Evolutionary conservation across 1,139 yeast species (phyloP), one percentile per base, ranked within the genome.

Genomic region (Geotrichum reessii): DNA sequence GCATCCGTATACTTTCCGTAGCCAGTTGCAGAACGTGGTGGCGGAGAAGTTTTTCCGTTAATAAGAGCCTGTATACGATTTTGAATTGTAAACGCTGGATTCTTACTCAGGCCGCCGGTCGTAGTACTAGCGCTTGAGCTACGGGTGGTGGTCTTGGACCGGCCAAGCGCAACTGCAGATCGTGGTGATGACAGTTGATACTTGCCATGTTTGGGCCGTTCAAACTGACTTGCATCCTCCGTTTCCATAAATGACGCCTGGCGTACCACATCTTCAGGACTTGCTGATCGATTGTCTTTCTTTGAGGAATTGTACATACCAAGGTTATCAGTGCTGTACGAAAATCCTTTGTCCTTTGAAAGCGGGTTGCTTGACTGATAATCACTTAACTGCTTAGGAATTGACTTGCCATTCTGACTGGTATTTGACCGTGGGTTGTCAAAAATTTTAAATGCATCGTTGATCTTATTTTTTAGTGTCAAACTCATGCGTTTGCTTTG

Each of bases 1-100:
- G 33, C 66, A 57, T 81, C 87, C 0, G 91, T 85, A 67, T 79
- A 86, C 65, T 81, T 81, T 2, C 95, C 95, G 68, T 88, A 88
- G 0, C 95, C 95, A 17, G 75, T 73, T 0, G 95, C 95, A 0
- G 91, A 84, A 65, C 76, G 69, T 0, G 80, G 74, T 4, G 81
- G 78, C 12, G 80, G 76, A 1, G 81, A 78, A 42, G 49, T n/a
- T 31, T 53, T 28, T 7, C 76, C 76, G 62, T 73, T 78, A 63
- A 87, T 74, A 47, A 86, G 76, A 63, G 79, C 78, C 59, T 85
- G 86, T 68, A 87, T 86, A 62, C 95, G 76, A 65, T 82, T 78
- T 70, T 87, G 95, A 58, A 88, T 62, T 24, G 58, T 28, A 56
- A 57, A 52, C 40, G 62, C 58, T 22, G 64, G 61, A 56, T 64